phyloP scores from a whole-genome alignment of 345 rosid species.

The Limnanthes douglasii region DNA sequence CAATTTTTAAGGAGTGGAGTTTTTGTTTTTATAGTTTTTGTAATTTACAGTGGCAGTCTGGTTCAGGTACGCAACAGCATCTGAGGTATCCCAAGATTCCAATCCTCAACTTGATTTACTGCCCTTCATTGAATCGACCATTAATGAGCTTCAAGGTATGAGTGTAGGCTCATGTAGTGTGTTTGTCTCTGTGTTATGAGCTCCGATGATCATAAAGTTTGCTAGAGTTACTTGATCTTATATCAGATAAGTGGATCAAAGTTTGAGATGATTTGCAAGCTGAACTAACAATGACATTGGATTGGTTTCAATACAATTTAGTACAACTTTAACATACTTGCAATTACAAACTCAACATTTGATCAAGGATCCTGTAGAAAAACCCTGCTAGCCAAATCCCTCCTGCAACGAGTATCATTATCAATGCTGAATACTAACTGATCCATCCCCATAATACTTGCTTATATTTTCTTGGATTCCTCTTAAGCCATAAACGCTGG shows the following conservation, averaged over 20 bases:
- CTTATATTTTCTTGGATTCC: no score
- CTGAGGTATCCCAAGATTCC: slow-evolving; percentile 21
- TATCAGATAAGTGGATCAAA: background rate
- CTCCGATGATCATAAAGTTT: background rate
- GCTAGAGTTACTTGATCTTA: no score
- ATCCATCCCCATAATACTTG: no score
- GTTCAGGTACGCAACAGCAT: slow-evolving; percentile 35
- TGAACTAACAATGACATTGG: background rate
- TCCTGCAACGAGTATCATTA: no score
- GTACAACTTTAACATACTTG: no score
- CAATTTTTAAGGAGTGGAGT: background rate
- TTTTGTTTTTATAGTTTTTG: slow-evolving; percentile 7
- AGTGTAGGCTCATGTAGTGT: background rate
- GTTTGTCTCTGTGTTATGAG: background rate
- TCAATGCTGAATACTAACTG: no score
- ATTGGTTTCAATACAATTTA: background rate
- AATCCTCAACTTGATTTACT: slow-evolving; percentile 18
- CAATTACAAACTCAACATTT: no score
- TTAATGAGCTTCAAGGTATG: slow-evolving; percentile 45
- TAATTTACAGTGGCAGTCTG: slow-evolving; percentile 32
- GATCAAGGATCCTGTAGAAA: no score
- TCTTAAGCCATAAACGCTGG: no score
- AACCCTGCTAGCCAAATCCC: no score
- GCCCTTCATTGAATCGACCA: slow-evolving; percentile 29
- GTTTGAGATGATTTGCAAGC: background rate